Evolutionary conservation across 305 asterid genomes (phyloP), one percentile per base, ranked within the genome.

Genomic region (Vinca major): DNA sequence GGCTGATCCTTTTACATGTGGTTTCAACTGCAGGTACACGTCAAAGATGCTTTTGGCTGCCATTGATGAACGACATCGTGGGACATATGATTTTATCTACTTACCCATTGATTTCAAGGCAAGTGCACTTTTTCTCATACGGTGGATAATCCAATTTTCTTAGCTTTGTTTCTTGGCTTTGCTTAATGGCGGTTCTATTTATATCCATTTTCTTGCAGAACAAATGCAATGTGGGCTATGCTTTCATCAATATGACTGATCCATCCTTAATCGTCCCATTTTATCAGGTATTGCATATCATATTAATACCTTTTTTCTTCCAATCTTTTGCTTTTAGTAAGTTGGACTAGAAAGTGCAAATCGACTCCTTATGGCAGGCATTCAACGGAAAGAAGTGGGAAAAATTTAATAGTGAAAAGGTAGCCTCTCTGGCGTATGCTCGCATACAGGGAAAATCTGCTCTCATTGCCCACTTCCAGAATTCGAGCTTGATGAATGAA

Each of bases 351-450:
- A 61, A 77, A 69, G 66, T n/a, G 68, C 49, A 45, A 63, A 50
- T 71, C 17, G 33, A 20, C 48, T 43, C 14, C 14, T 47, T 58
- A 45, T 64, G 55, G 67, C 95, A 94, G 99, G 82, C 93, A 58
- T 82, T 94, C 80, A 88, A 91, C 79, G 99, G 99, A 66, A 94
- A 88, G 88, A 94, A 94, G 81, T 94, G 99, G 99, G 99, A 94
- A 69, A 94, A 94, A 78, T 94, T 94, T 76, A 91, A 94, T 64
- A 94, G 99, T 78, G 99, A 91, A 82, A 94, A 94, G 70, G 99
- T 94, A 71, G 99, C 99, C 65, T 84, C 96, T 65, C 82, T 94
- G 83, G 99, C 99, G 16, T 94, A 94, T 88, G 99, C 89, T 75
- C 92, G 99, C 41, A 94, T 94, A 69, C 99, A 94, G 85, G 99